Conservation (phyloP, 768 basidiomycete species). For the Termitomyces sp. region DNA sequence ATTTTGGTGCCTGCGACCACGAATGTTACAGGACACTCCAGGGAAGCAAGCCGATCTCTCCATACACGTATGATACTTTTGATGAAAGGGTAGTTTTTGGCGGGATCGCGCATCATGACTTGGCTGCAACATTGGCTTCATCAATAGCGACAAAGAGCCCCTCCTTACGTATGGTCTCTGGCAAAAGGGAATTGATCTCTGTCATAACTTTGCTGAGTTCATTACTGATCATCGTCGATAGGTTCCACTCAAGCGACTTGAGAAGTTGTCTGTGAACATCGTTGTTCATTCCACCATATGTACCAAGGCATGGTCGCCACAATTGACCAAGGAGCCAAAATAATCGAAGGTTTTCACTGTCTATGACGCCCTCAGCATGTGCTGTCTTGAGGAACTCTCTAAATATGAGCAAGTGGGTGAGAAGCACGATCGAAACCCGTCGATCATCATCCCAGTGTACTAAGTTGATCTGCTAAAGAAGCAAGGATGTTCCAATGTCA, state of each 20-base stretch:
- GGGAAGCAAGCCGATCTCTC: background rate
- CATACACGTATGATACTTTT: background rate
- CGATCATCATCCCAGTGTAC: background rate
- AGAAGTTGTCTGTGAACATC: background rate
- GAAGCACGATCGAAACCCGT: background rate
- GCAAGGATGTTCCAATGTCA: no score
- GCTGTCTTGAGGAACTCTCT: background rate
- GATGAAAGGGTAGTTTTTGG: background rate
- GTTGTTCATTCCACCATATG: background rate
- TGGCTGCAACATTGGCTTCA: background rate
- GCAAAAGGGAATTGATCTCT: background rate
- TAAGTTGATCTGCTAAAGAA: no score
- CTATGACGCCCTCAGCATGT: background rate
- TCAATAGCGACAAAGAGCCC: background rate
- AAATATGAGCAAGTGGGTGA: background rate
- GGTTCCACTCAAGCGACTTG: background rate
- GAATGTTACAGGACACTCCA: background rate
- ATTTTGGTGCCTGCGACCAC: conserved; percentile 1
- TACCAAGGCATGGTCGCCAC: background rate
- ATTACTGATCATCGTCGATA: background rate
- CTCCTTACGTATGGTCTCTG: background rate
- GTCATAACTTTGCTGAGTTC: background rate
- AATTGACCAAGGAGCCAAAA: conserved; percentile 1
- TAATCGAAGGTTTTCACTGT: background rate
- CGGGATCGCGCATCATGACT: background rate